Conservation (phyloP, 331 rosid species). For the Prunus yedoensis region DNA sequence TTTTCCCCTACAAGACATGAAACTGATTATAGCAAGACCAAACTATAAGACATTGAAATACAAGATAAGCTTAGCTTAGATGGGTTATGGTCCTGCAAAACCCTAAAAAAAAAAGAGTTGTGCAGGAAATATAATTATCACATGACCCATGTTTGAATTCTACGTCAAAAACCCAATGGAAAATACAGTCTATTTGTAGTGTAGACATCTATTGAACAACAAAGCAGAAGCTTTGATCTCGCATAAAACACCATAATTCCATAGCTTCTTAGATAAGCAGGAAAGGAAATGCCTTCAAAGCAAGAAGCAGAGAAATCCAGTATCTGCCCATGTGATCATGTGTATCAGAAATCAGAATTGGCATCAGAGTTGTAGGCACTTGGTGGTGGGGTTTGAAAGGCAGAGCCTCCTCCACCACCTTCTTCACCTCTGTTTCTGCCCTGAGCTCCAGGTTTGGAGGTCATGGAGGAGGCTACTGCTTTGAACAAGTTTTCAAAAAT, state of each 20-base stretch:
- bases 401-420: not conserved
- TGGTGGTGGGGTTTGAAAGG: not conserved
- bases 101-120: not conserved
- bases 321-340: not conserved
- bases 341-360: not conserved
- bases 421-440: not conserved
- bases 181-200: not conserved
- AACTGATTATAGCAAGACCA: not conserved
- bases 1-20: not conserved
- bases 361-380: not conserved
- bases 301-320: not conserved
- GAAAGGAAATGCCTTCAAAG: not conserved
- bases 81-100: conserved; percentile 1
- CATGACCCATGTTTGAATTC: not conserved
- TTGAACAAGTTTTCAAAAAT: not conserved
- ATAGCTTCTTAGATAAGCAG: not conserved
- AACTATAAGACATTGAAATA: not conserved
- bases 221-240: not conserved
- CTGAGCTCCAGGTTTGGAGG: conserved; percentile 4
- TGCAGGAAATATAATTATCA: not conserved
- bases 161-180: not conserved
- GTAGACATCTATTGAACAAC: not conserved
- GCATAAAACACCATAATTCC: not conserved
- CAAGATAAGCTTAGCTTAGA: not conserved
- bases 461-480: not conserved